Conservation (phyloP, 208 protist genomes). For the Trypanosoma brucei region DNA sequence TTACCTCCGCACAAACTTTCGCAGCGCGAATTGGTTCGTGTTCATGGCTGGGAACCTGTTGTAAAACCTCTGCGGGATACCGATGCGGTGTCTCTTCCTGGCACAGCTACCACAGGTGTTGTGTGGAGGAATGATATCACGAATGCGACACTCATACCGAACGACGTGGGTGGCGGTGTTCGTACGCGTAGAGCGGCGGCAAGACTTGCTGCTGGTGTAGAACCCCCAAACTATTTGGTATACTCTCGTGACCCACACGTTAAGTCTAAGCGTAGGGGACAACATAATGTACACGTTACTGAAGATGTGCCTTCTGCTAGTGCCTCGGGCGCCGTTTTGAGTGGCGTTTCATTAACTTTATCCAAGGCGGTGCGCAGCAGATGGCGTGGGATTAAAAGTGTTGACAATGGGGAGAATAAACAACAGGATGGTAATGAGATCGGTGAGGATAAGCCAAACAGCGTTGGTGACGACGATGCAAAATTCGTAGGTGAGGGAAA, state of each 20-base stretch:
- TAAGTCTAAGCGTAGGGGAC: constrained; percentile 5
- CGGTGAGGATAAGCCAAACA: no score
- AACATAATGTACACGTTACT: constrained; percentile 19
- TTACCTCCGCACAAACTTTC: constrained; percentile 4
- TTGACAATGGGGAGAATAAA: no score
- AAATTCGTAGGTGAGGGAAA: no score
- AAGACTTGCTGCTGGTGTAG: constrained; percentile 12
- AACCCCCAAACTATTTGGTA: constrained; percentile 16
- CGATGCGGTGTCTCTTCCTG: background rate
- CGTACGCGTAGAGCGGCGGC: constrained; percentile 12
- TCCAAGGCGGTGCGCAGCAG: background rate
- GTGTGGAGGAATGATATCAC: constrained; percentile 19
- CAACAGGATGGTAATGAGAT: no score
- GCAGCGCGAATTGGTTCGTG: constrained; percentile 12
- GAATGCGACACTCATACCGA: constrained; percentile 18
- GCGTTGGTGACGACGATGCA: no score
- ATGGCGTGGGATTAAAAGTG: no score
- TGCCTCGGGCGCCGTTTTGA: constrained; percentile 11
- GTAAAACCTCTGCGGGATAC: constrained; percentile 10
- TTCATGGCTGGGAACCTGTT: constrained; percentile 25
- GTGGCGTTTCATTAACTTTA: background rate
- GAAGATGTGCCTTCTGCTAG: constrained; percentile 8
- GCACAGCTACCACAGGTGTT: constrained; percentile 13
- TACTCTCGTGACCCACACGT: constrained; percentile 18
- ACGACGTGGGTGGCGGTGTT: constrained; percentile 11